A percentile compares a stretch with the other conserved stretches of the same genome.
Evolutionary conservation across 148 eudicot species (phyloP).

Genomic region (Rhododendron ovatum): DNA sequence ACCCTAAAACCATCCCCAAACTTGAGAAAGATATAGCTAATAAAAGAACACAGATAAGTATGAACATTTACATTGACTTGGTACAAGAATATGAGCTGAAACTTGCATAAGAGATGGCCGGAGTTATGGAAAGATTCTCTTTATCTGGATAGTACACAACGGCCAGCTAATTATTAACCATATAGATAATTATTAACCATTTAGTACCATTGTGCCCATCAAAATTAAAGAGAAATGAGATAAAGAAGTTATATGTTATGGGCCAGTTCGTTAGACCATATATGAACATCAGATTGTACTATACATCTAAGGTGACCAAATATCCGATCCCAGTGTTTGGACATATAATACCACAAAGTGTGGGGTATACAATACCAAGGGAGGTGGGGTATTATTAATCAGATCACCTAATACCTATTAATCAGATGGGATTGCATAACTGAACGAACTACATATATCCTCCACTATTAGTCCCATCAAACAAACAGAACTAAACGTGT

Average conservation of each 20-base stretch:
- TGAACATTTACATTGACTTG: not conserved
- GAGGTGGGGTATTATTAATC: not conserved
- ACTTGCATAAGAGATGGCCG: not conserved
- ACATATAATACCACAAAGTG: not conserved
- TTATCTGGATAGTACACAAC: not conserved
- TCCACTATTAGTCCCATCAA: not conserved
- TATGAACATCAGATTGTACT: not conserved
- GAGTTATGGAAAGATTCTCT: not conserved
- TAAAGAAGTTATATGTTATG: not conserved
- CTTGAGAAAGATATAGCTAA: constrained; percentile 8
- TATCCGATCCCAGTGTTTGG: not conserved
- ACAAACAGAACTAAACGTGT: not conserved
- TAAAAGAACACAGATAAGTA: constrained; percentile 5
- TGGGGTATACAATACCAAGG: not conserved
- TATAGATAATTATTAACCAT: not conserved
- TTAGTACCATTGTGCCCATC: not conserved
- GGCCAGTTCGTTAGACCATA: not conserved
- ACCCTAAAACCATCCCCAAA: constrained; percentile 56
- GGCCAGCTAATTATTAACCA: not conserved
- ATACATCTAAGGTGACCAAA: not conserved
- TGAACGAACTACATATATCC: no score
- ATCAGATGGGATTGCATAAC: not conserved
- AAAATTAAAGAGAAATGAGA: not conserved
- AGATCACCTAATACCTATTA: not conserved
- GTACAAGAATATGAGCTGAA: constrained; percentile 4